Conservation (phyloP, 352 stramenopile species). For the Phytophthora brassicae region DNA sequence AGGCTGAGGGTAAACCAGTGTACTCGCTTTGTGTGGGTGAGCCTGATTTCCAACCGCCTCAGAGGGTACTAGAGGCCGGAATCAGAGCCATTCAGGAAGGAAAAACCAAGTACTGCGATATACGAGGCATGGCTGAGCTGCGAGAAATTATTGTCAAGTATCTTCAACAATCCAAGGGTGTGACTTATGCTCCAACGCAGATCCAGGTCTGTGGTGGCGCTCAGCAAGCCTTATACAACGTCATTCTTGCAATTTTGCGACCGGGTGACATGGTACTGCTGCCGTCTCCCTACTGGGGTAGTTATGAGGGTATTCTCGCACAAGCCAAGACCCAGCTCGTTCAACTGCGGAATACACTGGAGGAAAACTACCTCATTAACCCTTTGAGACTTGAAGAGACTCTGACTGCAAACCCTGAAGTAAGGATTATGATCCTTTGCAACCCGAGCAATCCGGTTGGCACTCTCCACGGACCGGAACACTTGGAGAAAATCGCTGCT, state of each 20-base stretch:
- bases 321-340: conserved; percentile 88
- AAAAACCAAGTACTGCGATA: conserved; percentile 94
- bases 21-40: conserved; percentile 95
- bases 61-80: conserved; percentile 88
- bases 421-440: conserved; percentile 92
- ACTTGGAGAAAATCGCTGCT: conserved; percentile 52
- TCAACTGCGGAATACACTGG: conserved; percentile 86
- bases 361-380: conserved; percentile 92
- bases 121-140: conserved; percentile 90
- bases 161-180: conserved; percentile 86
- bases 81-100: conserved; percentile 62
- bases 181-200: conserved; percentile 91
- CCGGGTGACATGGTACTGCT: conserved; percentile 94
- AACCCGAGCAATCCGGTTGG: conserved; percentile 96
- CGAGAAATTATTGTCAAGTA: conserved; percentile 89
- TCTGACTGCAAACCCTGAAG: conserved; percentile 66
- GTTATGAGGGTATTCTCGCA: conserved; percentile 95
- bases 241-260: conserved; percentile 86
- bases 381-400: conserved; percentile 65
- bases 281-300: conserved; percentile 96
- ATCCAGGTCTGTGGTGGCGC: conserved; percentile 96
- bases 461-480: conserved; percentile 65
- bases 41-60: conserved; percentile 92
- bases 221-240: conserved; percentile 94
- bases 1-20: conserved; percentile 91